Percentiles rank a stretch among this genome's conserved stretches.
Conservation (phyloP, 345 rosid genomes). For the Pistacia vera region DNA sequence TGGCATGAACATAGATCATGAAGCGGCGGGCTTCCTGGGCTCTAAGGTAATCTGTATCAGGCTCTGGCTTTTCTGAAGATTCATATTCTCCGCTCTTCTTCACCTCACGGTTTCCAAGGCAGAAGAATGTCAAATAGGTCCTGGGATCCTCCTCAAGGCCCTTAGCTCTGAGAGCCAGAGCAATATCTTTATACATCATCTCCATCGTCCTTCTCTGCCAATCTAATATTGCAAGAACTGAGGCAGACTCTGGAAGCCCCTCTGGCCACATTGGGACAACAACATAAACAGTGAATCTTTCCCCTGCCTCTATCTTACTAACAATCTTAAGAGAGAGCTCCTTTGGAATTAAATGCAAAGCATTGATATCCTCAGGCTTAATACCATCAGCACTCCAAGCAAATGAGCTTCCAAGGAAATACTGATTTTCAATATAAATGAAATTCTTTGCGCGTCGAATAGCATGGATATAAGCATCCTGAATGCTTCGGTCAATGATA, state of each 20-base stretch:
- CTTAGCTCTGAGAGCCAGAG: conserved; percentile 71
- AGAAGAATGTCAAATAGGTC: conserved; percentile 88
- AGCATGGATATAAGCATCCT: conserved; percentile 92
- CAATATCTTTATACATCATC: conserved; percentile 89
- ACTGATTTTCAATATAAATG: conserved; percentile 94
- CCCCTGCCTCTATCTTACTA: conserved; percentile 89
- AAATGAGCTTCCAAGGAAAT: conserved; percentile 93
- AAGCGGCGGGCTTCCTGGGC: conserved; percentile 98
- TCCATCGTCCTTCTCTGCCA: conserved; percentile 98
- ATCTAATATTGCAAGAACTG: conserved; percentile 94
- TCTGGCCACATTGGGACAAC: conserved; percentile 99
- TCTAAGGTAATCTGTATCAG: conserved; percentile 75
- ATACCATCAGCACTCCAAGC: conserved; percentile 83
- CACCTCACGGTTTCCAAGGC: conserved; percentile 91
- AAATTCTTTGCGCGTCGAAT: conserved; percentile 94
- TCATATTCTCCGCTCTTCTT: conserved; percentile 88
- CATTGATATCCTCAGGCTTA: conserved; percentile 87
- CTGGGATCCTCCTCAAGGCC: conserved; percentile 79
- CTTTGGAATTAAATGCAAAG: conserved; percentile 88
- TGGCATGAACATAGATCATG: conserved; percentile 96
- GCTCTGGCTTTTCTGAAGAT: conserved; percentile 82
- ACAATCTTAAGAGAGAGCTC: conserved; percentile 93
- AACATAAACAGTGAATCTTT: conserved; percentile 79
- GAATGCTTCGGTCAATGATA: conserved; percentile 93
- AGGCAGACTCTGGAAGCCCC: conserved; percentile 90